Evolutionary conservation across 176 grass and related monocot species (phyloP), one percentile per base, ranked within the genome.

Genomic region (Eleusine indica): DNA sequence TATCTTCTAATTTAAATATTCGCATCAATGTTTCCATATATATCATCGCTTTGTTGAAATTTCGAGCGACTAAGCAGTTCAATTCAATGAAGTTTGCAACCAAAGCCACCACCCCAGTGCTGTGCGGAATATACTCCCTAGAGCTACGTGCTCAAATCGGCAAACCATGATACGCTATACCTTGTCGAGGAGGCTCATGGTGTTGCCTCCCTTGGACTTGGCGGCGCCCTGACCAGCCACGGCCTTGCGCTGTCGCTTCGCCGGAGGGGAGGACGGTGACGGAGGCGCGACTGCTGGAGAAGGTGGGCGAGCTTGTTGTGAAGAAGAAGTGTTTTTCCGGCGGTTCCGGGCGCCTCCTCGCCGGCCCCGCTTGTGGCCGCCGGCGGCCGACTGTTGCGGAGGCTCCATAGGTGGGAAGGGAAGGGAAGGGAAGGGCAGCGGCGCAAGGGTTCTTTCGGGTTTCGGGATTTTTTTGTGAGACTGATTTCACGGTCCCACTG

Each of bases 101-200:
- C 8, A 4, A 71, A 73, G 14, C 16, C 49, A 54, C 40, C 35
- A 40, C 18, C 54, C 61, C 17, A 38, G 30, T 13, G 13, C 63
- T 18, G 42, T 68, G 32, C 32, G 32, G 32, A 35, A 35, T 35
- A 60, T 57, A 21, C 21, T 61, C n/a, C 74, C 71, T 5, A n/a
- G 17, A 69, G 9, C 47, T 39, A 84, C 28, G 28, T 6, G 73
- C 4, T n/a, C 46, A 40, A 54, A 74, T 9, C 73, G 19, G 48
- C 69, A 58, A 28, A 7, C 49, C 37, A 35, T 65, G 10, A 32
- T 2, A 5, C 1, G 64, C 2, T 2, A 74, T 87, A 94, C 92
- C 89, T 91, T 91, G 4, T 94, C 92, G 1, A 94, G 89, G 42
- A 91, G 82, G 68, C 71, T 87, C 44, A 83, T 51, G 69, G 85